Conservation (phyloP, 1,139 yeast genomes). For the Komagataea norvegica region DNA sequence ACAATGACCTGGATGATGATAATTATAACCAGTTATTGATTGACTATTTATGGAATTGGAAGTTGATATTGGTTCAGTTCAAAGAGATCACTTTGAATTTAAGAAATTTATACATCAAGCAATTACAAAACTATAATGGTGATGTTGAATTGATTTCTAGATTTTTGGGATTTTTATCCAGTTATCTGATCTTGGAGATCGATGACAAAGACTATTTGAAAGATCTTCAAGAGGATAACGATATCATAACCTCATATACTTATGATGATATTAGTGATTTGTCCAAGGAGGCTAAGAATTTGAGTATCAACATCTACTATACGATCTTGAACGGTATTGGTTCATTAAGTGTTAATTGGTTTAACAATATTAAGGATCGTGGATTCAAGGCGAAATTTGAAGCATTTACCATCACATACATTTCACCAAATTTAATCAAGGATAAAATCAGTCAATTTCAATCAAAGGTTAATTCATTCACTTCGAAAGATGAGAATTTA, state of each 20-base stretch:
- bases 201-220: constrained; percentile 32
- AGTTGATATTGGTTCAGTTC: constrained; percentile 56
- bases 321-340: constrained; percentile 57
- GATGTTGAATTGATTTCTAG: constrained; percentile 41
- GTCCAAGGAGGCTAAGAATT: constrained; percentile 33
- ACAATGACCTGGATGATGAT: constrained; percentile 17
- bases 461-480: constrained; percentile 35
- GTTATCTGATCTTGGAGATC: constrained; percentile 41
- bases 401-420: constrained; percentile 50
- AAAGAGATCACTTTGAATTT: constrained; percentile 62
- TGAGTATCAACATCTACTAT: constrained; percentile 54
- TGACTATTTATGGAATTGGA: constrained; percentile 68
- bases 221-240: constrained; percentile 30
- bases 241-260: constrained; percentile 23
- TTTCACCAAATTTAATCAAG: constrained; percentile 62
- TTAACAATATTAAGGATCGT: constrained; percentile 41
- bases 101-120: constrained; percentile 54
- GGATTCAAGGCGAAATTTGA: constrained; percentile 35
- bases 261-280: constrained; percentile 5
- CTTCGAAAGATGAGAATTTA: constrained; percentile 46
- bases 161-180: constrained; percentile 46
- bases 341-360: constrained; percentile 70
- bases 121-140: constrained; percentile 35
- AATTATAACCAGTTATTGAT: constrained; percentile 35
- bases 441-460: constrained; percentile 55